These are phyloP conservation scores for Ormosia semicastrata DNA, from an alignment of 306 rosid genomes.

Conservation along the genomic window DNA sequence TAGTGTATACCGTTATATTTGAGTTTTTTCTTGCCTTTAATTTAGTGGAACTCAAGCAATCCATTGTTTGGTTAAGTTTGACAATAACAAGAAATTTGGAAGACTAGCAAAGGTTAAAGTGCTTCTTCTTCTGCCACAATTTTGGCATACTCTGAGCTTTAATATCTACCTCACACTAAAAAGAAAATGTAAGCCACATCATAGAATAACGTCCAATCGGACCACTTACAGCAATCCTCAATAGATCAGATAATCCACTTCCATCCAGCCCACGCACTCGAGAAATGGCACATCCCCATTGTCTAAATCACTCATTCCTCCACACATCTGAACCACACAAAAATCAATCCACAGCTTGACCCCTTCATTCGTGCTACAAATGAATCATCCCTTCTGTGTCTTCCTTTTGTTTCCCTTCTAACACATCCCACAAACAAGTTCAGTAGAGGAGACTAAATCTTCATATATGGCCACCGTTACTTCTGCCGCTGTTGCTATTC, in stretches of 20 bases:
- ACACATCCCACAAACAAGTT: not conserved
- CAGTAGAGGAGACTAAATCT: not conserved
- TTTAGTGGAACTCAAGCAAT: too few species aligned
- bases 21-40: too few species aligned
- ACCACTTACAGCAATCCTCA: conserved; percentile 49
- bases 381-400: not conserved
- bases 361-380: conserved; percentile 22
- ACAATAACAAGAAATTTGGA: not conserved
- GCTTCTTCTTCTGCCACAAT: not conserved
- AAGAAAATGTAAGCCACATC: conserved; percentile 55
- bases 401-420: conserved; percentile 28
- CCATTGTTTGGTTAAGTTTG: too few species aligned
- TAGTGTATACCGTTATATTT: too few species aligned
- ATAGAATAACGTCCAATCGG: conserved; percentile 51
- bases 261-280: not conserved
- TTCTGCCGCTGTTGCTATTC: conserved; percentile 73
- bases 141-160: not conserved
- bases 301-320: conserved; percentile 26
- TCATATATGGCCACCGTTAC: conserved; percentile 68
- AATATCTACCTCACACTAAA: conserved; percentile 27
- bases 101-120: not conserved
- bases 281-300: not conserved
- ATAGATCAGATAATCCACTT: conserved; percentile 41
- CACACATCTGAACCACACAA: conserved; percentile 52
- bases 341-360: not conserved